Conservation (phyloP, 2,329 filamentous ascomycete species). For the Gnomoniopsis smithogilvyi region DNA sequence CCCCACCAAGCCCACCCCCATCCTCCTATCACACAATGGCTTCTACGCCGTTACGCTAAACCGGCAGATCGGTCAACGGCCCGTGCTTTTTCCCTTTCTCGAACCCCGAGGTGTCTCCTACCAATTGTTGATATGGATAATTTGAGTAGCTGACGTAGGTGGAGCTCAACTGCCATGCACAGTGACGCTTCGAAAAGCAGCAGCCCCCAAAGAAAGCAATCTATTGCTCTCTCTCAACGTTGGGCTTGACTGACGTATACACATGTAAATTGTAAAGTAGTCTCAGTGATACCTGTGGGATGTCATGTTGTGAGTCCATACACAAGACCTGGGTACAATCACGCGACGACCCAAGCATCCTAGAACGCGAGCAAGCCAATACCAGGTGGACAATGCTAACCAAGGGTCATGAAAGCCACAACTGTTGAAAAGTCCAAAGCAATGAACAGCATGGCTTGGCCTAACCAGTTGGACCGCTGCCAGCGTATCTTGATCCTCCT, state of each 20-base stretch:
- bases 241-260: constrained; percentile 2
- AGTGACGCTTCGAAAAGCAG: background rate
- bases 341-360: background rate
- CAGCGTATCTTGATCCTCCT: background rate
- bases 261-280: too few relatives aligned
- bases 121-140: too few relatives aligned
- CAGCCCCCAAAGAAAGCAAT: background rate
- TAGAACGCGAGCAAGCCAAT: background rate
- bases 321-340: constrained; percentile 1
- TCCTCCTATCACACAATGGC: background rate
- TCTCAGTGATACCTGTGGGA: background rate
- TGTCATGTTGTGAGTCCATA: constrained; percentile 2
- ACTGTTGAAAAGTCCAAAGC: background rate
- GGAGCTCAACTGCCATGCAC: constrained; percentile 2
- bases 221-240: background rate
- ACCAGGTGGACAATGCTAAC: background rate
- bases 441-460: background rate
- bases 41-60: background rate
- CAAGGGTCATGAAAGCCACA: background rate
- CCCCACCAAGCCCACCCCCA: too few relatives aligned
- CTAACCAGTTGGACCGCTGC: background rate
- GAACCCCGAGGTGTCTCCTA: too few relatives aligned
- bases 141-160: constrained; percentile 2
- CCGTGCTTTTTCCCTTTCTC: background rate
- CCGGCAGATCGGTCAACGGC: background rate